These are phyloP conservation scores for Xylaria sp. DNA, from an alignment of 495 filamentous ascomycete genomes.

Conservation along the genomic window DNA sequence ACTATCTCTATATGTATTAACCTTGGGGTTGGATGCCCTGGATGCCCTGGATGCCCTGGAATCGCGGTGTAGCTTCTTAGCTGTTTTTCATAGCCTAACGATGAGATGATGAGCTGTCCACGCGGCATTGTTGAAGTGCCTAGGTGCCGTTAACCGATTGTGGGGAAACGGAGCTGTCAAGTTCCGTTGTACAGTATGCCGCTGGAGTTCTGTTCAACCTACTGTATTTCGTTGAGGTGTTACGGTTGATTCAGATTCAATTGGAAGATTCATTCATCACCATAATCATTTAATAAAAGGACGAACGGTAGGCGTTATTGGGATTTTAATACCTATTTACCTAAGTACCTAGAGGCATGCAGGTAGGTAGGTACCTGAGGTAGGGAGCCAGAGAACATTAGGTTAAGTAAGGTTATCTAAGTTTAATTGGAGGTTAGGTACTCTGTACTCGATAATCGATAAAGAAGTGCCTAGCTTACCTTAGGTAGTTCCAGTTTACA, in stretches of 20 bases:
- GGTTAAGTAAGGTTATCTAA: neutral
- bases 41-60: neutral
- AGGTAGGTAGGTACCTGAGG: too few relatives aligned
- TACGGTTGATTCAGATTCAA: neutral
- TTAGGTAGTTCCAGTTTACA: too few relatives aligned
- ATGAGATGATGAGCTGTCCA: neutral
- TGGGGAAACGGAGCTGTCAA: neutral
- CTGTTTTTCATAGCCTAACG: neutral
- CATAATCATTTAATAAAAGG: too few relatives aligned
- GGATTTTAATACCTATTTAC: too few relatives aligned
- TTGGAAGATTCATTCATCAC: neutral
- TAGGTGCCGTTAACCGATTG: constrained; percentile 19
- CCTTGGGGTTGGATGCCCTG: neutral
- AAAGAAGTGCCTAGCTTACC: neutral
- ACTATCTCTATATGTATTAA: neutral
- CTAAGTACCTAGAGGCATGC: too few relatives aligned
- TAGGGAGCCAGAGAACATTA: neutral
- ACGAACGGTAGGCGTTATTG: too few relatives aligned
- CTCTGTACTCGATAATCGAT: neutral
- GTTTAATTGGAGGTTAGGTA: too few relatives aligned
- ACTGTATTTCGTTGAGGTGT: neutral
- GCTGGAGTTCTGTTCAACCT: neutral
- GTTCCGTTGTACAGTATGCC: neutral
- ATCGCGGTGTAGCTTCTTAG: neutral
- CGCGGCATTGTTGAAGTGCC: neutral